A percentile compares a stretch with the other conserved stretches of the same genome.
Evolutionary conservation across 805 yeast species (phyloP).

Genomic region (Ogataea corticis): DNA sequence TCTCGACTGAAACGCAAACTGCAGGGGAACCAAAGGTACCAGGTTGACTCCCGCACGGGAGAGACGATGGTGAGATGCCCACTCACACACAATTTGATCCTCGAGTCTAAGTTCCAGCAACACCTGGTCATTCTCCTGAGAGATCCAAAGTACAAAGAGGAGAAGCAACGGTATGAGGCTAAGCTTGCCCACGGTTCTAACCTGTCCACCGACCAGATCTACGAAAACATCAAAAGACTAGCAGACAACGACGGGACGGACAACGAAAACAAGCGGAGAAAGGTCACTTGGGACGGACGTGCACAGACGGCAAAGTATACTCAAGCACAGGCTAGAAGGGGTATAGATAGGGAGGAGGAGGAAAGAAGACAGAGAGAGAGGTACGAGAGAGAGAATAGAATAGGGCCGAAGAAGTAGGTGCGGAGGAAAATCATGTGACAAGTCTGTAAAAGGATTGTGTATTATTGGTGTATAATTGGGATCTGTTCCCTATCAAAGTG

Average conservation of each 20-base stretch:
- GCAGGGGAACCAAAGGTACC: conserved; percentile 4
- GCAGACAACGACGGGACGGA: conserved; percentile 8
- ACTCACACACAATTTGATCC: conserved; percentile 67
- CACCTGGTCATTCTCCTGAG: conserved; percentile 70
- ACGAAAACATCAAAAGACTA: conserved; percentile 55
- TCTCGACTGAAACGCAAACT: conserved; percentile 47
- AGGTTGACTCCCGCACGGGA: conserved; percentile 16
- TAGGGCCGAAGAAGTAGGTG: conserved; percentile 21
- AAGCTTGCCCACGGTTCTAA: conserved; percentile 46
- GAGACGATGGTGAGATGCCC: conserved; percentile 64
- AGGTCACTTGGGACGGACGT: conserved; percentile 38
- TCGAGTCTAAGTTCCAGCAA: conserved; percentile 66
- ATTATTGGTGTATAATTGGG: too few species aligned
- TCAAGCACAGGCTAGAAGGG: conserved; percentile 19
- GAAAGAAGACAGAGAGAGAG: conserved; percentile 26
- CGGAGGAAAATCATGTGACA: too few species aligned
- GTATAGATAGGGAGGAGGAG: conserved; percentile 24
- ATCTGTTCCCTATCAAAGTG: too few species aligned
- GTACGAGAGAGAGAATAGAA: conserved; percentile 13
- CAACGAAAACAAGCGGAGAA: conserved; percentile 27
- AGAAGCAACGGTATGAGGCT: conserved; percentile 58
- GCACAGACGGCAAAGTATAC: conserved; percentile 27
- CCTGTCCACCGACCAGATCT: conserved; percentile 48
- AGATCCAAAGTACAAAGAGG: conserved; percentile 77
- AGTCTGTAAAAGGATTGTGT: too few species aligned